A percentile compares a stretch with the other conserved stretches of the same genome.
These are phyloP conservation scores for Podaxis carcinomalis DNA, from an alignment of 768 basidiomycete species.

Conservation along the genomic window DNA sequence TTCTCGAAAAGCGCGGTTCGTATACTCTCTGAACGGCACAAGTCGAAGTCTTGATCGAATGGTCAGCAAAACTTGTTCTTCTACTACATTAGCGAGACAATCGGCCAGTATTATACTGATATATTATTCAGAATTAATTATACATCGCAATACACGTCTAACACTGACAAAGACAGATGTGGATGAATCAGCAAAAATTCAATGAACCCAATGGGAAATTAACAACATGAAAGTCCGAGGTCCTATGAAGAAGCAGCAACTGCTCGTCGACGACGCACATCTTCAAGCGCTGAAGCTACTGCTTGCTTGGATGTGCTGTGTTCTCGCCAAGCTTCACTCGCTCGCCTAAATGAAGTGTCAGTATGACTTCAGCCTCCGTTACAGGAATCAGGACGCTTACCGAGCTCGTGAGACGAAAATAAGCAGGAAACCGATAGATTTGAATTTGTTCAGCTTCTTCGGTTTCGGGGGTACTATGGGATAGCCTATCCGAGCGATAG, in stretches of 20 bases:
- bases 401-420: slow-evolving; percentile 62
- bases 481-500: slow-evolving; percentile 75
- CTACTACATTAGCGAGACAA: too few species aligned
- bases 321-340: slow-evolving; percentile 60
- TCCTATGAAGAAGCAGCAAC: slow-evolving; percentile 15
- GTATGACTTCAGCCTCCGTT: neutral
- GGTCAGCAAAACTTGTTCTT: neutral
- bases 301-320: slow-evolving; percentile 58
- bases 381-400: slow-evolving; percentile 35
- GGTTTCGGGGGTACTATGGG: slow-evolving; percentile 36
- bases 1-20: slow-evolving; percentile 74
- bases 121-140: slow-evolving; percentile 14
- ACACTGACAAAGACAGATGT: slow-evolving; percentile 2
- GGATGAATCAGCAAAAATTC: slow-evolving; percentile 6
- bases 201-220: neutral
- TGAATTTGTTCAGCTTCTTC: slow-evolving; percentile 48
- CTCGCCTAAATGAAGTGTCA: slow-evolving; percentile 37
- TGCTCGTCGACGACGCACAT: slow-evolving; percentile 55
- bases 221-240: neutral
- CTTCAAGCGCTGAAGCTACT: slow-evolving; percentile 62
- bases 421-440: slow-evolving; percentile 49
- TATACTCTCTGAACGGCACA: slow-evolving; percentile 31
- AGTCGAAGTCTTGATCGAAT: neutral
- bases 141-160: slow-evolving; percentile 15
- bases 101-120: neutral